Evolutionary conservation across 441 rosid species (phyloP), one percentile per base, ranked within the genome.

Genomic region (Corymbia citriodora): DNA sequence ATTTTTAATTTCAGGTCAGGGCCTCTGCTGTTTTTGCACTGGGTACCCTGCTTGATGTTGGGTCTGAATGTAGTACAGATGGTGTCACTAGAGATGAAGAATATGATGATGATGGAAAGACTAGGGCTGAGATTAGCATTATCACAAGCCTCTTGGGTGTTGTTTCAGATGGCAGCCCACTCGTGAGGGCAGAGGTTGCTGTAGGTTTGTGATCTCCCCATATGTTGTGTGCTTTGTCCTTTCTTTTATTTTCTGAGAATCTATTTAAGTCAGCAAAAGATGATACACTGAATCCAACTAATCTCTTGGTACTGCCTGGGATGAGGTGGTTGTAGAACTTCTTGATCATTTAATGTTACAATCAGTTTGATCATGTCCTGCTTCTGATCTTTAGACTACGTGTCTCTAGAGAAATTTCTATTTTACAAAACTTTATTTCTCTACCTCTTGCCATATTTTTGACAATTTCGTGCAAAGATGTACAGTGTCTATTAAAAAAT

Each of bases 101-200:
- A 82, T 94, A 90, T 92, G 99, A 98, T 94, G 99, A 97, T 93
- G 99, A 96, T 93, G 99, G 96, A 95, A 98, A 97, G 93, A 93
- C 92, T 96, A 96, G 96, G 92, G 94, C 96, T 92, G 99, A 97
- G 93, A 96, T 93, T 92, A 94, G 94, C 94, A 96, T 98, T 92
- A 91, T 98, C 91, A 96, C 92, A 95, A 97, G 96, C 93, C 95
- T 97, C 89, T 92, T 97, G 93, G 95, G 93, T 89, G 95, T 95
- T 93, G 99, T 95, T 92, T 95, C 99, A 72, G 99, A 98, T 96
- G 98, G 97, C 55, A 98, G 99, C 91, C 99, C 99, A 89, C 94
- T 98, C 92, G 99, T 98, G 92, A 95, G 99, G 93, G 99, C 98
- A 54, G 99, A 98, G 95, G 99, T 97, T 91, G 99, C 99, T 92